Percentiles rank a stretch among this genome's conserved stretches.
Conservation (phyloP, 345 rosid species). For the Heritiera littoralis region DNA sequence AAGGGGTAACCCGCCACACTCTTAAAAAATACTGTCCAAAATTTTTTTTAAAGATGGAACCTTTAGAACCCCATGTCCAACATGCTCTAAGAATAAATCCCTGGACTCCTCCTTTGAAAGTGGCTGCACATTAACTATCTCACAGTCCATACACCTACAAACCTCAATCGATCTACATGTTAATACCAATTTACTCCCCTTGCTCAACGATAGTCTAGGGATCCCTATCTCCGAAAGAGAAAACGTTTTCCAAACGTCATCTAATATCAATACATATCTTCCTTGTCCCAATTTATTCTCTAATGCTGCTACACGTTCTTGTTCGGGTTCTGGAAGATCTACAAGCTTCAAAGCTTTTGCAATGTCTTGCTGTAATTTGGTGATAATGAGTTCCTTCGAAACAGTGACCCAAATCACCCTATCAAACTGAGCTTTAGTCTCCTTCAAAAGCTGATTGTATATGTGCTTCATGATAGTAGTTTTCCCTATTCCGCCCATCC, state of each 20-base stretch:
- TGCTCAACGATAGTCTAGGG: not conserved
- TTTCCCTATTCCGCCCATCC: not conserved
- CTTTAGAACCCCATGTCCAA: not conserved
- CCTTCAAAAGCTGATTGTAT: not conserved
- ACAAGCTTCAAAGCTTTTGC: not conserved
- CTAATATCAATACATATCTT: constrained; percentile 8
- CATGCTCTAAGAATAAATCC: not conserved
- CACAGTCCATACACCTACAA: not conserved
- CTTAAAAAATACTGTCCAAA: not conserved
- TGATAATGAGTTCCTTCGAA: not conserved
- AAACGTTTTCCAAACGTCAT: constrained; percentile 14
- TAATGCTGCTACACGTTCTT: not conserved
- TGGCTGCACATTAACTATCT: not conserved
- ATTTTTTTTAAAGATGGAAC: not conserved
- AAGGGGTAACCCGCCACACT: constrained; percentile 32
- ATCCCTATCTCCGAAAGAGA: not conserved
- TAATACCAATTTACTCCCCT: constrained; percentile 14
- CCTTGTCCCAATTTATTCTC: not conserved
- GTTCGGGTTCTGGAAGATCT: not conserved
- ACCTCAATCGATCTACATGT: not conserved
- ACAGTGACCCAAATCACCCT: not conserved
- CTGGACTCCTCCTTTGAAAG: not conserved
- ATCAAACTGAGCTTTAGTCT: not conserved
- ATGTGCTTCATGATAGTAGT: not conserved
- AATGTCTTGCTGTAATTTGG: not conserved